These are phyloP conservation scores for Verticillium isaacii DNA, from an alignment of 2,329 filamentous ascomycete species.

Conservation along the genomic window DNA sequence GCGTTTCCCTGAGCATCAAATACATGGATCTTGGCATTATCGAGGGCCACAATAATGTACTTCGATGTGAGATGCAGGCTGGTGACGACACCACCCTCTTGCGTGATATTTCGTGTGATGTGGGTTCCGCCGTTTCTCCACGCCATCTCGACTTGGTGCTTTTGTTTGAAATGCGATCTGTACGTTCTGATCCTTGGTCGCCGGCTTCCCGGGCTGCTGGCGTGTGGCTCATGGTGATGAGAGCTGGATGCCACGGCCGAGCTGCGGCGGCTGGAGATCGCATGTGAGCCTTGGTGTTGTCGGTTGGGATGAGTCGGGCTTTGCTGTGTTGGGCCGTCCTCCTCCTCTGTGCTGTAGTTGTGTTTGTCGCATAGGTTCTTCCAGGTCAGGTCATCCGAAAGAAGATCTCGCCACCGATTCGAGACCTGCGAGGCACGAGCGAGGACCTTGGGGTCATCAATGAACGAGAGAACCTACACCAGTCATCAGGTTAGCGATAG, in stretches of 20 bases:
- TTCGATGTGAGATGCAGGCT: conserved; percentile 90
- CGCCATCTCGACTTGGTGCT: conserved; percentile 93
- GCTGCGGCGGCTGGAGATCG: conserved; percentile 32
- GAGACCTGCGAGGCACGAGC: conserved; percentile 96
- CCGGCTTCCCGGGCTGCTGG: conserved; percentile 32
- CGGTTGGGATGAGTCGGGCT: background rate
- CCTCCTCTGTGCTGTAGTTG: conserved; percentile 52
- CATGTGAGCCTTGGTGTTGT: background rate
- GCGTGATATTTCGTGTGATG: conserved; percentile 82
- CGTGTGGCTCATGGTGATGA: background rate
- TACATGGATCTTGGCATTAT: conserved; percentile 98
- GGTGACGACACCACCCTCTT: conserved; percentile 94
- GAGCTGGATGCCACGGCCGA: background rate
- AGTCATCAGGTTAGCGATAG: background rate
- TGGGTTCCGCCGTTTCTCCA: conserved; percentile 91
- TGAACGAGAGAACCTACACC: conserved; percentile 81
- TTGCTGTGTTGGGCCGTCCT: conserved; percentile 28
- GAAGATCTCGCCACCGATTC: conserved; percentile 82
- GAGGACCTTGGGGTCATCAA: conserved; percentile 92
- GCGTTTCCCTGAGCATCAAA: conserved; percentile 89
- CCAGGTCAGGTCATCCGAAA: conserved; percentile 97
- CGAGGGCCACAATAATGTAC: conserved; percentile 94
- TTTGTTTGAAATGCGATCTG: conserved; percentile 95
- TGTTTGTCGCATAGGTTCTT: conserved; percentile 96
- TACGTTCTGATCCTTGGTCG: conserved; percentile 74